These are phyloP conservation scores for Pseudognaphalium luteoalbum DNA, from an alignment of 129 eudicot species.

Conservation along the genomic window DNA sequence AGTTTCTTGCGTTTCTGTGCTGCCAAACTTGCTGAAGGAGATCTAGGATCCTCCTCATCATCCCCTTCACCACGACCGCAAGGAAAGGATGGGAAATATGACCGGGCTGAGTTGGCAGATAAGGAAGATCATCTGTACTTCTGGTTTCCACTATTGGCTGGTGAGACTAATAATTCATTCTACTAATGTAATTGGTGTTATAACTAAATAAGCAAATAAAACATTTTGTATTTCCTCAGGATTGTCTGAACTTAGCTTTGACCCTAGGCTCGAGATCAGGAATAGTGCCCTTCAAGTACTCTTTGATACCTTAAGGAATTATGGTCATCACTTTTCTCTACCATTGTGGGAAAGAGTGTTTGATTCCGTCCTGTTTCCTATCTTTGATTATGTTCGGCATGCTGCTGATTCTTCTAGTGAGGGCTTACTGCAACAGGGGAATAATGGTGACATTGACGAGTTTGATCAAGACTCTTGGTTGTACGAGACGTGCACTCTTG, in stretches of 20 bases:
- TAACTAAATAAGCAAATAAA: not conserved
- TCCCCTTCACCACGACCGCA: constrained; percentile 54
- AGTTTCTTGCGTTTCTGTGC: constrained; percentile 95
- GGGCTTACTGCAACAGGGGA: constrained; percentile 33
- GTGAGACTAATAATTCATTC: constrained; percentile 40
- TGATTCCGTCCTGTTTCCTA: constrained; percentile 89
- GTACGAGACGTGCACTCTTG: constrained; percentile 92
- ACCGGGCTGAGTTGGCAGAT: constrained; percentile 53
- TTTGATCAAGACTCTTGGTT: constrained; percentile 95
- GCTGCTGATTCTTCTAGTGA: constrained; percentile 78
- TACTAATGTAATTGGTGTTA: constrained; percentile 11
- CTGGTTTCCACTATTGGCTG: constrained; percentile 98
- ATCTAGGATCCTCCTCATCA: constrained; percentile 54
- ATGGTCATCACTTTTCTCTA: constrained; percentile 93
- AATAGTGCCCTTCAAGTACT: constrained; percentile 90
- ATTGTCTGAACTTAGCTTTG: constrained; percentile 94
- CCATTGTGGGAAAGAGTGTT: constrained; percentile 89
- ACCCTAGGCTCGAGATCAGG: constrained; percentile 92
- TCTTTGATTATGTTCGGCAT: constrained; percentile 90
- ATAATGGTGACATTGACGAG: constrained; percentile 52
- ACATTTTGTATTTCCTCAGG: constrained; percentile 49
- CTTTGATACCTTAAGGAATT: constrained; percentile 85
- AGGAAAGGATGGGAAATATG: constrained; percentile 58
- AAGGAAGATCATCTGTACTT: constrained; percentile 86
- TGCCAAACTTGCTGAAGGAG: constrained; percentile 96